Evolutionary conservation across 2,329 filamentous ascomycete genomes (phyloP).

Genomic region (Aspergillus sp.): DNA sequence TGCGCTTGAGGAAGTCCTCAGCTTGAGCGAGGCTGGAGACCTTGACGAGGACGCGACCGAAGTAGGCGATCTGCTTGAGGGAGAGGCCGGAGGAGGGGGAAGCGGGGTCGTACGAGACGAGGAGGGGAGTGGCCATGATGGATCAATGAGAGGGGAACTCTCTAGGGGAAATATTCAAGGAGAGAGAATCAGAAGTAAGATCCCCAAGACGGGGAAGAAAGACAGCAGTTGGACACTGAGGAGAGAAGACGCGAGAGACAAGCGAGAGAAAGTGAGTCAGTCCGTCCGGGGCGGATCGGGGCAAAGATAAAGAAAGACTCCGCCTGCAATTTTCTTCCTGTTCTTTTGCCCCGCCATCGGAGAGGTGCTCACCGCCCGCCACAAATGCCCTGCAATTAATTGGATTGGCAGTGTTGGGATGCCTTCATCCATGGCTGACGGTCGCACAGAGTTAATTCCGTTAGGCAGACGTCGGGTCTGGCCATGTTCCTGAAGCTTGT

Average conservation of each 20-base stretch:
- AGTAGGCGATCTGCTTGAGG: constrained; percentile 57
- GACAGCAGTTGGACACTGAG: constrained; percentile 2
- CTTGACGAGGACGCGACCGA: constrained; percentile 59
- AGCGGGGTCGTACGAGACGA: constrained; percentile 45
- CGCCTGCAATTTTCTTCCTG: background rate
- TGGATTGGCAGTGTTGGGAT: background rate
- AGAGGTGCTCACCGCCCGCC: constrained; percentile 1
- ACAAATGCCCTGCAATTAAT: background rate
- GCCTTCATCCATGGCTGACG: background rate
- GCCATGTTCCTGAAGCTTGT: background rate
- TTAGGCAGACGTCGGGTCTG: background rate
- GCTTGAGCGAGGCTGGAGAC: constrained; percentile 45
- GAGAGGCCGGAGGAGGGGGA: constrained; percentile 50
- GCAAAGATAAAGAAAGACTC: background rate
- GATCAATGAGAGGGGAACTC: background rate
- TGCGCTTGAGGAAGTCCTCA: constrained; percentile 57
- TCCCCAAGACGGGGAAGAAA: constrained; percentile 2
- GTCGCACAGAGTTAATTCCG: background rate
- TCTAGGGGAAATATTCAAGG: background rate
- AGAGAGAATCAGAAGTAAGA: background rate
- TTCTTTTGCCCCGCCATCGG: constrained; percentile 8
- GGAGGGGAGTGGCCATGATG: constrained; percentile 45
- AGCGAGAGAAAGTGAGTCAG: background rate
- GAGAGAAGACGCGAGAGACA: background rate
- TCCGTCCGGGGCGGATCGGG: constrained; percentile 1